Evolutionary conservation across 345 rosid species (phyloP).

Genomic region (Clausena lansium): DNA sequence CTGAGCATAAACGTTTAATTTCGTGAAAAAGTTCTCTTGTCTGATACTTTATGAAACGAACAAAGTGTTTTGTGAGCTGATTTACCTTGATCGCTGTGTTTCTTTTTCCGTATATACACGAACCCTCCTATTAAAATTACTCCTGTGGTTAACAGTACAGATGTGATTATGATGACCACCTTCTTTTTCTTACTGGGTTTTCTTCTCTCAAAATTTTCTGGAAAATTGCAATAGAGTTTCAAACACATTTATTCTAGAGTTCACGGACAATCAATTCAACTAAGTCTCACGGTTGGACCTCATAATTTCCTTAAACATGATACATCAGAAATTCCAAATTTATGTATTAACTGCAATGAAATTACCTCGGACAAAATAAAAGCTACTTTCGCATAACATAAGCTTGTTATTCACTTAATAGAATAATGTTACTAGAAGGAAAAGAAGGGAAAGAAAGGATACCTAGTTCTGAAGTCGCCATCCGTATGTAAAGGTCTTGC

Average conservation of each 20-base stretch:
- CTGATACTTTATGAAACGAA: not conserved
- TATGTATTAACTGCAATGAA: not conserved
- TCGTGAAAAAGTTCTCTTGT: not conserved
- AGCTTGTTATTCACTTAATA: not conserved
- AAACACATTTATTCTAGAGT: not conserved
- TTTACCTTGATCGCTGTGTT: not conserved
- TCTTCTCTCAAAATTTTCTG: not conserved
- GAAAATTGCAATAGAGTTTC: not conserved
- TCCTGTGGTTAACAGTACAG: not conserved
- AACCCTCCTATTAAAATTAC: not conserved
- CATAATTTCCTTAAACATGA: not conserved
- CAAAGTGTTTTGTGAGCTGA: too few relatives aligned
- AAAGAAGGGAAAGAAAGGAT: not conserved
- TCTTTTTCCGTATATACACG: not conserved
- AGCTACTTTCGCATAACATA: too few relatives aligned
- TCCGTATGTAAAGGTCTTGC: slow-evolving; percentile 11
- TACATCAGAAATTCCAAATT: not conserved
- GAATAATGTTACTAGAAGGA: not conserved
- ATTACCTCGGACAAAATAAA: not conserved
- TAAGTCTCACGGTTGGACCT: not conserved
- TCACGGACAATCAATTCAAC: not conserved
- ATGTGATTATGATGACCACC: not conserved
- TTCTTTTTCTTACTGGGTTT: not conserved
- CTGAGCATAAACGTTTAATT: not conserved
- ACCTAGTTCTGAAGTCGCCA: slow-evolving; percentile 24